These are phyloP conservation scores for Cystobasidium sp. DNA, from an alignment of 1,284 basidiomycete genomes.

Conservation along the genomic window DNA sequence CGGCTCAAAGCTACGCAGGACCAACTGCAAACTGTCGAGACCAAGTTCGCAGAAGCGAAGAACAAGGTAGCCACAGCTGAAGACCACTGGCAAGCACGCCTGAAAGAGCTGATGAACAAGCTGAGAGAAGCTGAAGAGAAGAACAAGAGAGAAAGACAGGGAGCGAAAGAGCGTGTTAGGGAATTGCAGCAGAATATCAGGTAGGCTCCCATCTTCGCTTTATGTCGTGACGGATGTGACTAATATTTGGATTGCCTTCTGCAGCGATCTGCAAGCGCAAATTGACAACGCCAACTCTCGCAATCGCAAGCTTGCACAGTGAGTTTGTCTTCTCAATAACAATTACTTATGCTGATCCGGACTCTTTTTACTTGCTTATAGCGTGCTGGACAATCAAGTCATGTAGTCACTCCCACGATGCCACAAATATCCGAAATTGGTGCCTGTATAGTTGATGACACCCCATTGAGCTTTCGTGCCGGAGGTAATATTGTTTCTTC, in stretches of 20 bases:
- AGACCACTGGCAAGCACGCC: constrained; percentile 86
- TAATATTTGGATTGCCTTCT: not conserved
- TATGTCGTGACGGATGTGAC: not conserved
- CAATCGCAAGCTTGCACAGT: constrained; percentile 33
- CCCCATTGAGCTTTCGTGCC: no score
- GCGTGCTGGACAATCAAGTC: constrained; percentile 37
- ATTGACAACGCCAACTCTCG: constrained; percentile 26
- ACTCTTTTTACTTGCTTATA: not conserved
- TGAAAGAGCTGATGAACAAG: constrained; percentile 85
- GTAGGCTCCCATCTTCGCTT: constrained; percentile 18
- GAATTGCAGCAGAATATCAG: constrained; percentile 57
- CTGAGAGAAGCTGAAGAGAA: constrained; percentile 86
- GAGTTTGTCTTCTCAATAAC: not conserved
- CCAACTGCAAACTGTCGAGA: constrained; percentile 78
- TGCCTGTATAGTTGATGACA: no score
- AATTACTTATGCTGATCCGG: not conserved
- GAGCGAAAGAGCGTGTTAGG: constrained; percentile 76
- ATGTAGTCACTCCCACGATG: not conserved
- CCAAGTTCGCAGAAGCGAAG: constrained; percentile 74
- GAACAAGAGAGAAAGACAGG: constrained; percentile 91
- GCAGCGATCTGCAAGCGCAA: constrained; percentile 36
- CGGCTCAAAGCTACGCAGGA: constrained; percentile 78
- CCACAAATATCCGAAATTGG: not conserved
- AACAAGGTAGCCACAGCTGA: constrained; percentile 72
- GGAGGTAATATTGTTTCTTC: no score